A percentile compares a stretch with the other conserved stretches of the same genome.
These are phyloP conservation scores for Ustilago crameri DNA, from an alignment of 1,284 basidiomycete species.

Conservation along the genomic window DNA sequence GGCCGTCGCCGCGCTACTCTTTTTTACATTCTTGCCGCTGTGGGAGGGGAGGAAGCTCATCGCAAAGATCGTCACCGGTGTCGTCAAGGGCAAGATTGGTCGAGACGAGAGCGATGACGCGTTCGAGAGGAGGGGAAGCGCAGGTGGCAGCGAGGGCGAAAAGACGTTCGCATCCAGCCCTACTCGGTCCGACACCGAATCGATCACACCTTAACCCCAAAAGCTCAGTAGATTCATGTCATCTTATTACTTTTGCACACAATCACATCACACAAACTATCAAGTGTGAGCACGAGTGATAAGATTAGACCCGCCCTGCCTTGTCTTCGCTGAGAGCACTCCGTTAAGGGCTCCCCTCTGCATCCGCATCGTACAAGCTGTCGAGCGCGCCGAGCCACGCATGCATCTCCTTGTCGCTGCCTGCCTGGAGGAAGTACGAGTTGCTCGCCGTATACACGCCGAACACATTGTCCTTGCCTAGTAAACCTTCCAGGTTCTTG, in stretches of 20 bases:
- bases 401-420: constrained; percentile 29
- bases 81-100: not conserved
- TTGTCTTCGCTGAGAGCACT: too few species aligned
- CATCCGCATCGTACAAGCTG: constrained; percentile 6
- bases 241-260: too few species aligned
- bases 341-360: too few species aligned
- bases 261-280: too few species aligned
- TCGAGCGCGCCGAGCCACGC: constrained; percentile 48
- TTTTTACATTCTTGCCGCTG: constrained; percentile 46
- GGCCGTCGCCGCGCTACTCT: constrained; percentile 49
- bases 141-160: constrained; percentile 1
- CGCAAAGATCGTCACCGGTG: constrained; percentile 7
- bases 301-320: too few species aligned
- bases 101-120: constrained; percentile 1
- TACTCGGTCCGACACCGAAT: too few species aligned
- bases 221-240: not conserved
- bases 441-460: constrained; percentile 56
- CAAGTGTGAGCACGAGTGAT: too few species aligned
- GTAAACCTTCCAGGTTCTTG: constrained; percentile 83
- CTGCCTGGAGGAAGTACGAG: constrained; percentile 57
- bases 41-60: constrained; percentile 30
- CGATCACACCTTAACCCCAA: not conserved
- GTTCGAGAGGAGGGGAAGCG: not conserved
- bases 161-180: constrained; percentile 6
- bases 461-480: constrained; percentile 71